These are phyloP conservation scores for Trichophaea hybrida DNA, from an alignment of 2,329 filamentous ascomycete species.

Conservation along the genomic window DNA sequence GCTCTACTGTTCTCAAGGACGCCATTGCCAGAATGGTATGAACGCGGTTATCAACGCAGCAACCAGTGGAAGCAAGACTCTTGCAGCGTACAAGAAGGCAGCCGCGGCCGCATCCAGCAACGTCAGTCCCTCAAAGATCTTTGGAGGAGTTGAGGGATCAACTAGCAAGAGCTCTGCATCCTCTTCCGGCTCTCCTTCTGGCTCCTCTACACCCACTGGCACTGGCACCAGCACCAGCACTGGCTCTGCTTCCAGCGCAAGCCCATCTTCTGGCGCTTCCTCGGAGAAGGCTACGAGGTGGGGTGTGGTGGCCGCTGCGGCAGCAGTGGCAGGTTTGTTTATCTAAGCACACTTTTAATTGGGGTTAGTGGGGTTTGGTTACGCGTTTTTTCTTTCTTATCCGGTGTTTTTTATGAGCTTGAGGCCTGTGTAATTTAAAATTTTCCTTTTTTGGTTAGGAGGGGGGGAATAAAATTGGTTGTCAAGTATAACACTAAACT, in stretches of 20 bases:
- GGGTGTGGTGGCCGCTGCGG: neutral
- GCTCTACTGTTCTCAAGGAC: conserved; percentile 37
- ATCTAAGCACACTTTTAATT: too few species aligned
- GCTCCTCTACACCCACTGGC: neutral
- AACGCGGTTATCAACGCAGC: conserved; percentile 38
- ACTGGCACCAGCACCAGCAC: neutral
- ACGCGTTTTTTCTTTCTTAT: too few species aligned
- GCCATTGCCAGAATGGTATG: conserved; percentile 40
- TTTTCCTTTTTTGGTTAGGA: too few species aligned
- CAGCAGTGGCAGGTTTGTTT: neutral
- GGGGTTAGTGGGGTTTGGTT: too few species aligned
- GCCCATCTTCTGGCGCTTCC: neutral
- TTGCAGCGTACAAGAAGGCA: neutral
- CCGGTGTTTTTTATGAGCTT: too few species aligned
- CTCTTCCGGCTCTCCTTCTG: neutral
- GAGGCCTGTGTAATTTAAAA: too few species aligned
- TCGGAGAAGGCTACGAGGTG: neutral
- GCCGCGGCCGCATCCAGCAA: neutral
- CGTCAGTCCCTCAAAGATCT: neutral
- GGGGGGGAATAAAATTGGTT: too few species aligned
- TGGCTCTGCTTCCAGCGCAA: neutral
- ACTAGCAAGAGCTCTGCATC: neutral
- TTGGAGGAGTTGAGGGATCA: neutral
- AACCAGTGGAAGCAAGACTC: neutral
- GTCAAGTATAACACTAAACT: too few species aligned